These are phyloP conservation scores for Avena insularis DNA, from an alignment of 176 grass and related monocot genomes.

Conservation along the genomic window DNA sequence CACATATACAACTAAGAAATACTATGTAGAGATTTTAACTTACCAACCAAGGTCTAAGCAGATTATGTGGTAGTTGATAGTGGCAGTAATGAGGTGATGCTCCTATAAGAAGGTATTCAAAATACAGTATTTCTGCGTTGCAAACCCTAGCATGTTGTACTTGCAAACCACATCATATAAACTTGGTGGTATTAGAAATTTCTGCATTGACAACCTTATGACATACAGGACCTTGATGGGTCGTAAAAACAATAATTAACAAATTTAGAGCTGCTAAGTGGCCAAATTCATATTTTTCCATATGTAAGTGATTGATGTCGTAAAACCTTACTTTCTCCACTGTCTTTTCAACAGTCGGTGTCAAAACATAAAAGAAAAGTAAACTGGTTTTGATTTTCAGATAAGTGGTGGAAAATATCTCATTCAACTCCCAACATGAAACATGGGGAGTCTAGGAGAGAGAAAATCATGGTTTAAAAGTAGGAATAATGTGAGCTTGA, in stretches of 20 bases:
- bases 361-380: slow-evolving; percentile 13
- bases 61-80: slow-evolving; percentile 26
- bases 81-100: background rate
- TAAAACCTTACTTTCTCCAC: background rate
- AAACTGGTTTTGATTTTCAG: slow-evolving; percentile 16
- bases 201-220: background rate
- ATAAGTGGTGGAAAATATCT: slow-evolving; percentile 8
- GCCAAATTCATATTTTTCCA: background rate
- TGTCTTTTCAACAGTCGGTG: background rate
- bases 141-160: slow-evolving; percentile 1
- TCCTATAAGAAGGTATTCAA: background rate
- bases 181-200: background rate
- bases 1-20: slow-evolving; percentile 13
- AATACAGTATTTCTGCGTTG: slow-evolving; percentile 15
- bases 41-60: background rate
- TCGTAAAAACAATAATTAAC: background rate
- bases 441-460: background rate
- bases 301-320: background rate
- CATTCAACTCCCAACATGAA: slow-evolving; percentile 13
- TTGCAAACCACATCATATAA: background rate
- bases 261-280: slow-evolving; percentile 1
- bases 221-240: background rate
- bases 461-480: slow-evolving; percentile 9
- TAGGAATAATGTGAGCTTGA: slow-evolving; percentile 37
- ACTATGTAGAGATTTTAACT: background rate